These are phyloP conservation scores for Penicillium angulare DNA, from an alignment of 495 filamentous ascomycete genomes.

Conservation along the genomic window DNA sequence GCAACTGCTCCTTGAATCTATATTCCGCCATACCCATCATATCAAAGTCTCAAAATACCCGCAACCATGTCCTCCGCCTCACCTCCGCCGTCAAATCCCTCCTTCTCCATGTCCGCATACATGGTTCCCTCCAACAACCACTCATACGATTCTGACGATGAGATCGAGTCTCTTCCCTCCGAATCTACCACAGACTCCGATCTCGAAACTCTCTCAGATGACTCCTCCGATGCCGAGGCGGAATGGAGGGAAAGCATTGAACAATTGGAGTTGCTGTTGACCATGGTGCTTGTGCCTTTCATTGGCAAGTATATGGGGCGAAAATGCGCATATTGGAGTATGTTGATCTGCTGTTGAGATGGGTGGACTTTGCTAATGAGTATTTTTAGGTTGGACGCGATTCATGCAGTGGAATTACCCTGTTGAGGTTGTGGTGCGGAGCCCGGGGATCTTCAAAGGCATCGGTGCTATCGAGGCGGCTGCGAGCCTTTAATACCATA, in stretches of 20 bases:
- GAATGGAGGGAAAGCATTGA: constrained; percentile 94
- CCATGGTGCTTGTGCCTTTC: constrained; percentile 91
- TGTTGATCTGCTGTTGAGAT: constrained; percentile 7
- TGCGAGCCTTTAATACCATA: constrained; percentile 57
- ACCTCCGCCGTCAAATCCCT: constrained; percentile 37
- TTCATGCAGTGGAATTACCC: constrained; percentile 81
- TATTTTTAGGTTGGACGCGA: constrained; percentile 60
- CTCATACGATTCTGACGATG: constrained; percentile 56
- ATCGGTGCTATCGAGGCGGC: constrained; percentile 68
- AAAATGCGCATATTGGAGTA: constrained; percentile 96
- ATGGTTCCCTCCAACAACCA: constrained; percentile 38
- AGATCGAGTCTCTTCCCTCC: constrained; percentile 78
- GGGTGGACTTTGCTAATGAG: neutral
- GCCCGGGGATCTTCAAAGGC: constrained; percentile 57
- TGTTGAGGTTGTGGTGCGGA: constrained; percentile 58
- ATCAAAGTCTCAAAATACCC: constrained; percentile 7
- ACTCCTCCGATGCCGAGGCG: constrained; percentile 76
- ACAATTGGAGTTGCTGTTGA: constrained; percentile 87
- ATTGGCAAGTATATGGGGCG: constrained; percentile 90
- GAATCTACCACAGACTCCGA: constrained; percentile 60
- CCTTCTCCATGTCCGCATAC: constrained; percentile 44
- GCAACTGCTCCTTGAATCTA: constrained; percentile 29
- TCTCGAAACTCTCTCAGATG: constrained; percentile 52
- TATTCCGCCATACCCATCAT: neutral
- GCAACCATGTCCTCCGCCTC: constrained; percentile 31